phyloP scores from a whole-genome alignment of 441 rosid genomes.

The Eruca vesicaria region DNA sequence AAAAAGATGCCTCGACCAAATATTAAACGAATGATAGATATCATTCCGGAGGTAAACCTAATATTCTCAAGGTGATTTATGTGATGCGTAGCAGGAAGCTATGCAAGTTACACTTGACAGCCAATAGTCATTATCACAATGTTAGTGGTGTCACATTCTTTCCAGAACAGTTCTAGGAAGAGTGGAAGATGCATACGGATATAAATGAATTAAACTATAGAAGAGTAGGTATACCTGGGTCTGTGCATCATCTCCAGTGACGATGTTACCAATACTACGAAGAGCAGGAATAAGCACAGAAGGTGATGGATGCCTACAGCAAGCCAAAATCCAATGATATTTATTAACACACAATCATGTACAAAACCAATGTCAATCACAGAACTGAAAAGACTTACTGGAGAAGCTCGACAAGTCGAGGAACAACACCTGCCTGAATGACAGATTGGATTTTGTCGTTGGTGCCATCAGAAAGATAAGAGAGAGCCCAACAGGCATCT shows the following conservation, averaged over 20 bases:
- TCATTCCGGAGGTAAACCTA: neutral
- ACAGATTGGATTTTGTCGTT: constrained; percentile 77
- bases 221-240: constrained; percentile 44
- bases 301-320: constrained; percentile 58
- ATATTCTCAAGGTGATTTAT: neutral
- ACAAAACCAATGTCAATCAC: constrained; percentile 1
- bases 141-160: neutral
- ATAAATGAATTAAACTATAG: neutral
- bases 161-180: neutral
- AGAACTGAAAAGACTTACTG: constrained; percentile 43
- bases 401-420: constrained; percentile 60
- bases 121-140: neutral
- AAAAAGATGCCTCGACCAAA: neutral
- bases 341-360: neutral
- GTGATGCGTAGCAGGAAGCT: neutral
- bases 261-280: constrained; percentile 70
- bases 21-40: neutral
- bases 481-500: constrained; percentile 77
- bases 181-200: neutral
- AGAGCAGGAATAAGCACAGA: constrained; percentile 71
- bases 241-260: constrained; percentile 67
- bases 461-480: constrained; percentile 71
- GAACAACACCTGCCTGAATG: constrained; percentile 66
- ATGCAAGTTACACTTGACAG: neutral
- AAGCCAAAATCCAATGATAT: neutral